Evolutionary conservation across 2,329 filamentous ascomycete species (phyloP), one percentile per base, ranked within the genome.

Genomic region (Penicillium sp.): DNA sequence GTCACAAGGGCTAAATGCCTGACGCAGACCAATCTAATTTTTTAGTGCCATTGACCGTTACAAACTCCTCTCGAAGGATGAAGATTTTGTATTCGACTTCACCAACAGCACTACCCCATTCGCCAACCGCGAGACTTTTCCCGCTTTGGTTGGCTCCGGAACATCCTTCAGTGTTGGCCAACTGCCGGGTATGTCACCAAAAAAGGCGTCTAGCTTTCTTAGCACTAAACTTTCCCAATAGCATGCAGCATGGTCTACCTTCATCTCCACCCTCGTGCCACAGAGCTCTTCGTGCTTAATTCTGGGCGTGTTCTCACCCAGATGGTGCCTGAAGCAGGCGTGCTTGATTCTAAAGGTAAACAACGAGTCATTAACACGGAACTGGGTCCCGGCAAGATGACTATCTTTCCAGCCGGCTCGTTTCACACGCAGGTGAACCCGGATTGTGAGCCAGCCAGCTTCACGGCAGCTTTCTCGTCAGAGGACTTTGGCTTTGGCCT

Each of bases 371-470:
- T 69, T 42, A 44, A 51, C 16, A 51, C 50, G 0, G 63, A 67
- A 35, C 50, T 67, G 6, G 14, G 27, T 4, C 49, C 64, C 2
- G 66, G 66, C 3, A 60, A 60, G 55, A 50, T 68, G 43, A 69
- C 67, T 1, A 52, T 69, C 29, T 69, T 60, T 47, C 67, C 64
- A n/a, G 63, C 62, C 6, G 64, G 67, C 1, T 68, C 62, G 25
- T 69, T 69, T 42, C 66, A 69, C 50, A 65, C 64, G 37, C 66
- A 68, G 56, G 61, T 69, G 47, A 68, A 69, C 42, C 67, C 64
- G 16, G 61, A 69, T 33, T 69, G 67, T 37, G 62, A 64, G 54
- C 51, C 66, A 1, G 66, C 67, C 26, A 63, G 61, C 27, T 69
- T 67, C 39, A 55, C 66, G 23, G 67, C 66, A 8, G 62, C 66